Evolutionary conservation across 495 filamentous ascomycete species (phyloP), one percentile per base, ranked within the genome.

Genomic region (Thermochaetoides thermophila): DNA sequence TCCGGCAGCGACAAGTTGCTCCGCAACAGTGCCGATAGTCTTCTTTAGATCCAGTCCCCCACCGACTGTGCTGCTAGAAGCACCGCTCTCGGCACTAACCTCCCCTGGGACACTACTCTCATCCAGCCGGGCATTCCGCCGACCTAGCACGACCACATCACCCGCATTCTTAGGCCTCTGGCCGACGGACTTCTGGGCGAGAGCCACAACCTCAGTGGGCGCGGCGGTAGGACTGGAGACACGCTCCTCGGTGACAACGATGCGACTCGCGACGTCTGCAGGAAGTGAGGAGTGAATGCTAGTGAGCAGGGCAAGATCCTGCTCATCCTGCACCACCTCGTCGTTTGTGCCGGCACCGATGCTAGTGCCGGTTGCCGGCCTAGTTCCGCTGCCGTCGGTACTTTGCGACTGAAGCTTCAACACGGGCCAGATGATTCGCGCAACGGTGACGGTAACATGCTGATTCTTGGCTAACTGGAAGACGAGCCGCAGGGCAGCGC

Each of bases 391-490:
- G n/a, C n/a, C n/a, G n/a, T n/a, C n/a, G n/a, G n/a, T n/a, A n/a
- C n/a, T n/a, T n/a, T n/a, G n/a, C n/a, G n/a, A n/a, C n/a, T n/a
- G n/a, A n/a, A n/a, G n/a, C n/a, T n/a, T n/a, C n/a, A n/a, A n/a
- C n/a, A n/a, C 45, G 11, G 10, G 42, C 35, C 28, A 49, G 39
- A 31, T 51, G 36, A 81, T 56, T 33, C 69, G 68, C 8, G 78
- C 58, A 25, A 85, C 67, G 0, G 78, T 80, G 3, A 69, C 78
- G 0, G 82, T 84, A 24, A 94, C 73, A 24, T 83, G 74, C 9
- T 68, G 64, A 42, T 84, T 85, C 44, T 73, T 69, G 1, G 74
- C 78, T 1, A 95, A 60, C 41, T 91, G 86, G 11, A 95, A 64
- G 5, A 89, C 75, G 20, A 95, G 70, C 4, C 76, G 65, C 1